Evolutionary conservation across 2,329 filamentous ascomycete genomes (phyloP).

Genomic region (Ilyonectria destructans): DNA sequence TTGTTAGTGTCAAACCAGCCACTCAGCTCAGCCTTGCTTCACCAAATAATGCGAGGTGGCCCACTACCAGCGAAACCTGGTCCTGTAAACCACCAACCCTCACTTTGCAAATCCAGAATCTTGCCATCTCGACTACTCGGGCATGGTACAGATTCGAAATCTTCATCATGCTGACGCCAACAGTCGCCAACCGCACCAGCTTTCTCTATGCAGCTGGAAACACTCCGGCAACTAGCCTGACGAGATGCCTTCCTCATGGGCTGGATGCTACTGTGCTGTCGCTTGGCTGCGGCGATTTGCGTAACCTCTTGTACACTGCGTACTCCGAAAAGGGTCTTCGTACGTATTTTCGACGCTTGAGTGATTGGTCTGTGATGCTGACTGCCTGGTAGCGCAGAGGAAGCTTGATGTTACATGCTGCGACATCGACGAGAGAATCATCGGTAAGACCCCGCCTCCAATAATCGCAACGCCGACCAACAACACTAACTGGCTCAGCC

Average conservation of each 20-base stretch:
- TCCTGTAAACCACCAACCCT: not conserved
- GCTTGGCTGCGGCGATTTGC: conserved; percentile 71
- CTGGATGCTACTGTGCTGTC: conserved; percentile 67
- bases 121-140: conserved; percentile 4
- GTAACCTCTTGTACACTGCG: conserved; percentile 70
- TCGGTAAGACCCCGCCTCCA: conserved; percentile 58
- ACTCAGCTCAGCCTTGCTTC: conserved; percentile 10
- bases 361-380: conserved; percentile 35
- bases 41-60: not conserved
- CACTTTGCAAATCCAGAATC: not conserved
- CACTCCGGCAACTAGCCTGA: conserved; percentile 68
- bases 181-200: conserved; percentile 50
- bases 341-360: conserved; percentile 41
- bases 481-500: conserved; percentile 54
- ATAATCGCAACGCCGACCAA: not conserved
- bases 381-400: conserved; percentile 52
- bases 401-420: conserved; percentile 72
- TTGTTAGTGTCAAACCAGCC: not conserved
- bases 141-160: conserved; percentile 11
- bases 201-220: conserved; percentile 68
- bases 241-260: conserved; percentile 64
- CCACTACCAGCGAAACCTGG: conserved; percentile 5
- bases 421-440: conserved; percentile 65
- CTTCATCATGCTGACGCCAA: conserved; percentile 57
- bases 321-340: conserved; percentile 60